Evolutionary conservation across 1,284 basidiomycete genomes (phyloP).

Genomic region (Hemileccinum hortonii): DNA sequence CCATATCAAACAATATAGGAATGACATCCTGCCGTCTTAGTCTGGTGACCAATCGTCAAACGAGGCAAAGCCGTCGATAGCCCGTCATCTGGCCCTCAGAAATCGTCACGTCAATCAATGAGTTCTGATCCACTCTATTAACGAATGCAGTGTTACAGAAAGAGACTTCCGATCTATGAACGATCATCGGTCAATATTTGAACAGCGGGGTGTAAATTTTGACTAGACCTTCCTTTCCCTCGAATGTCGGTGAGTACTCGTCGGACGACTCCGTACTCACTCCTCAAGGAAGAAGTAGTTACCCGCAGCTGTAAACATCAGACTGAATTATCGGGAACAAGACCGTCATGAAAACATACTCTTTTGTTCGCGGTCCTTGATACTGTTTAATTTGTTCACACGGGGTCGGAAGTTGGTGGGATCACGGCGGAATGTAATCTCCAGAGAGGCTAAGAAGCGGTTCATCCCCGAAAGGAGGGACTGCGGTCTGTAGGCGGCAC

Average conservation of each 20-base stretch:
- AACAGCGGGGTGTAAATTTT: conserved; percentile 4
- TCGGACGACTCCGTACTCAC: conserved; percentile 33
- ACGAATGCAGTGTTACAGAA: conserved; percentile 14
- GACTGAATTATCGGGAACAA: conserved; percentile 6
- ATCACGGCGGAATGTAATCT: conserved; percentile 96
- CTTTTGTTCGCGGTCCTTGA: conserved; percentile 96
- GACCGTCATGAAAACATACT: conserved; percentile 43
- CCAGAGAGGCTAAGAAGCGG: conserved; percentile 86
- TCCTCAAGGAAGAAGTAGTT: conserved; percentile 93
- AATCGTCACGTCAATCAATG: conserved; percentile 5
- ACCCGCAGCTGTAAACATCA: conserved; percentile 53
- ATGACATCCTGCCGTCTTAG: too few relatives aligned
- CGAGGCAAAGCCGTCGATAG: too few relatives aligned
- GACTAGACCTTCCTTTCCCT: conserved; percentile 16
- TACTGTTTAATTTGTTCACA: conserved; percentile 91
- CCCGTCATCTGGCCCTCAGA: background rate
- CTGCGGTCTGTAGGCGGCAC: conserved; percentile 57
- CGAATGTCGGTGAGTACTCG: background rate
- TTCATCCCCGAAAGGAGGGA: conserved; percentile 88
- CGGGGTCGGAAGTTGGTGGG: conserved; percentile 92
- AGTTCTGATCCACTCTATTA: conserved; percentile 10
- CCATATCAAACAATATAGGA: background rate
- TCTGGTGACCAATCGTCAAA: too few relatives aligned
- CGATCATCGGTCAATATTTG: conserved; percentile 12
- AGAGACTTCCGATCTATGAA: conserved; percentile 8